Base-by-base conservation (phyloP, 345 rosid species). In the Punica granatum region DNA sequence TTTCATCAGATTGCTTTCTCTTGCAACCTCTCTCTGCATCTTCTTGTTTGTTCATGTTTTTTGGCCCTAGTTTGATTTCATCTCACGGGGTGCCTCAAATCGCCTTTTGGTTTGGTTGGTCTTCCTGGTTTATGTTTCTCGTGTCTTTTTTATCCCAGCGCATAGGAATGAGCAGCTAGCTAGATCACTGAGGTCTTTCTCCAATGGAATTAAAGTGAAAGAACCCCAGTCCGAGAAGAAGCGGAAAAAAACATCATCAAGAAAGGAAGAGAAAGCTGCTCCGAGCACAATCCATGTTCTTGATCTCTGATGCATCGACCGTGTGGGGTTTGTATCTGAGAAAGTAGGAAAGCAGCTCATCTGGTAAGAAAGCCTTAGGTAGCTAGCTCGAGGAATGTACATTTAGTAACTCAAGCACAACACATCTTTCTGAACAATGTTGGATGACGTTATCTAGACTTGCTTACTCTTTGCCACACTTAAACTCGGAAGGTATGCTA, bases 141-240 rank as follows among this genome's bases (percentile, higher is more conserved):
- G 23, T 43, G 70, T 46, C 63, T 69, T 54, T n/a, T n/a, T n/a
- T n/a, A 71, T 81, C 16, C 67, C 88, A 93, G 97, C 95, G n/a
- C 99, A 85, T 66, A 85, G 95, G 75, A 94, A 94, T 60, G 90
- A 89, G 70, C 84, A 78, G 65, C 74, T 89, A 63, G 74, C 91
- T 43, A 44, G 79, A 10, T 73, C 80, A 3, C 71, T 93, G 71
- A 83, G 95, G 85, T 84, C 87, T 70, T 73, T 86, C 66, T 71
- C 81, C 75, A 76, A 81, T 43, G 92, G 78, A 34, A 73, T 91
- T 70, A 91, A 84, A 78, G 88, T 80, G 51, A 89, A 86, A 72
- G 97, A 84, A 69, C 91, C 89, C 59, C 86, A 72, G 32, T 81
- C 88, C 42, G 90, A 87, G 84, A 89, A 89, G 79, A 73, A 93